phyloP scores from a whole-genome alignment of 306 rosid genomes.

The Cotoneaster glaucophyllus region DNA sequence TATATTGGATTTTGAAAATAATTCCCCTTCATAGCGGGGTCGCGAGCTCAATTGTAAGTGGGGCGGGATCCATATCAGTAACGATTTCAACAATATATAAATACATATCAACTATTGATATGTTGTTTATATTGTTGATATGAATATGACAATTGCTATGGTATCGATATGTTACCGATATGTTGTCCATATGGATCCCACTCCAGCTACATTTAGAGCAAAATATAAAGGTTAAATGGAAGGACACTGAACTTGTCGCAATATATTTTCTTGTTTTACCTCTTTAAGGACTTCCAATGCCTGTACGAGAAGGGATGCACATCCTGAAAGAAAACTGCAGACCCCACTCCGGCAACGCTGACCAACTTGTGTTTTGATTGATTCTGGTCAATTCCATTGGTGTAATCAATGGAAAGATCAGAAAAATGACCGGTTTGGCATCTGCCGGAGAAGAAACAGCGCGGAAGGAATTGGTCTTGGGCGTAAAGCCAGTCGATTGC shows the following conservation, averaged over 20 bases:
- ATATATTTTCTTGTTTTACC: constrained; percentile 31
- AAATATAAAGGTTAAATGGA: not conserved
- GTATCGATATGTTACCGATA: too few relatives aligned
- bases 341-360: constrained; percentile 80
- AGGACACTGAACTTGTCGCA: not conserved
- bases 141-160: not conserved
- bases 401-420: constrained; percentile 3
- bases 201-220: too few relatives aligned
- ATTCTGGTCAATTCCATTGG: constrained; percentile 13
- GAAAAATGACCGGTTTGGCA: constrained; percentile 6
- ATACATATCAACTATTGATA: too few relatives aligned
- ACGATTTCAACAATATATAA: too few relatives aligned
- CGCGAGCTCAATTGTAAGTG: too few relatives aligned
- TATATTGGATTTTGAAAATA: not conserved
- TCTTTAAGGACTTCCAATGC: constrained; percentile 76
- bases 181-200: too few relatives aligned
- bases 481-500: constrained; percentile 84
- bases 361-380: constrained; percentile 24
- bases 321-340: constrained; percentile 66
- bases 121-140: not conserved
- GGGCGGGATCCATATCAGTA: too few relatives aligned
- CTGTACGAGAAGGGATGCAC: constrained; percentile 50
- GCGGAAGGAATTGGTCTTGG: constrained; percentile 59
- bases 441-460: constrained; percentile 71
- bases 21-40: too few relatives aligned